Percentiles rank a stretch among this genome's conserved stretches.
Evolutionary conservation across 164 flowering plant genomes (phyloP).

Genomic region (Cinnamomum chago): DNA sequence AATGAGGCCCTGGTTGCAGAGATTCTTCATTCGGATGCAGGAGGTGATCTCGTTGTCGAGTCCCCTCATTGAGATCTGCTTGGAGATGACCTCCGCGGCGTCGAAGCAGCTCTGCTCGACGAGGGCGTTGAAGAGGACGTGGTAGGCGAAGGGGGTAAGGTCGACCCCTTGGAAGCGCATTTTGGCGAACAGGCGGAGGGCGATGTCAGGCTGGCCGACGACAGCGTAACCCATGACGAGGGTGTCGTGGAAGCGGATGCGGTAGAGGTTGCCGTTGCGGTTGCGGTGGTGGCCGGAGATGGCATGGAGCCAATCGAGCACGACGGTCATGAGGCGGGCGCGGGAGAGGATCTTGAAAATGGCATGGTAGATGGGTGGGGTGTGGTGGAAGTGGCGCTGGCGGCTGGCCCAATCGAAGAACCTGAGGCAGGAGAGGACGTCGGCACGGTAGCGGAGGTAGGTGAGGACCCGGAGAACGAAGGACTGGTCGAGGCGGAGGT

Average conservation of each 20-base stretch:
- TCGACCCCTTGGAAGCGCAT: slow-evolving; percentile 78
- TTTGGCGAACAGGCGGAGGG: slow-evolving; percentile 63
- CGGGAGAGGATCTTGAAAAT: slow-evolving; percentile 56
- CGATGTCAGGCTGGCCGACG: slow-evolving; percentile 63
- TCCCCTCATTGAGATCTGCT: slow-evolving; percentile 57
- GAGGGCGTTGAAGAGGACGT: slow-evolving; percentile 70
- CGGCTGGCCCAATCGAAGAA: slow-evolving; percentile 95
- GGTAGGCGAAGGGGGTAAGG: slow-evolving; percentile 51
- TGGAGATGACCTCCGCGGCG: slow-evolving; percentile 31
- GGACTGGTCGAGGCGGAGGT: slow-evolving; percentile 36
- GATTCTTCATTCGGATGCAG: slow-evolving; percentile 45
- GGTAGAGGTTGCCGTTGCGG: slow-evolving; percentile 9
- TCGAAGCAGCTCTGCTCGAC: slow-evolving; percentile 57
- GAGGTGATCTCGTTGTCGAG: slow-evolving; percentile 38
- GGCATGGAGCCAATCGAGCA: slow-evolving; percentile 46
- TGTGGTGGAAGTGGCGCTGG: slow-evolving; percentile 58
- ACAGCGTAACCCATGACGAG: slow-evolving; percentile 80
- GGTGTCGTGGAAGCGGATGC: slow-evolving; percentile 37
- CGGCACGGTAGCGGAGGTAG: slow-evolving; percentile 10
- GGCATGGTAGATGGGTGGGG: slow-evolving; percentile 56
- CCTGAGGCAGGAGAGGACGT: slow-evolving; percentile 55
- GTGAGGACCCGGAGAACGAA: slow-evolving; percentile 42
- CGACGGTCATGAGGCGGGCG: slow-evolving; percentile 40
- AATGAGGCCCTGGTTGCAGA: slow-evolving; percentile 46
- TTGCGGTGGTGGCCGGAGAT: slow-evolving; percentile 13